phyloP scores from a whole-genome alignment of 176 grass and related monocot species.

The Oryza brachyantha region DNA sequence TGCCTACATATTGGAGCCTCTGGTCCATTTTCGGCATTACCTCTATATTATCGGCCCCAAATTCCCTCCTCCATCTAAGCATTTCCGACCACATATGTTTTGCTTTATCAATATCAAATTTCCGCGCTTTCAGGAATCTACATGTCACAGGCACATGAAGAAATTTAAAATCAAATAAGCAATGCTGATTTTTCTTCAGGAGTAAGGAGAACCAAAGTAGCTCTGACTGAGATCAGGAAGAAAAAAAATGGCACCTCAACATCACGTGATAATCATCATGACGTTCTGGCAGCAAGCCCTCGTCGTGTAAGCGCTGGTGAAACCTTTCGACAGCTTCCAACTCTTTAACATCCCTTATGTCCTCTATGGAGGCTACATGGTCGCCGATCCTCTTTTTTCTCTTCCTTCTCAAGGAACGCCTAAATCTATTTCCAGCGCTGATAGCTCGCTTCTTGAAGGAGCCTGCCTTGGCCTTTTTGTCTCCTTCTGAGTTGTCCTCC shows the following conservation, averaged over 20 bases:
- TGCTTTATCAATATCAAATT: conserved; percentile 85
- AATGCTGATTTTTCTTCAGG: not conserved
- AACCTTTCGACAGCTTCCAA: conserved; percentile 71
- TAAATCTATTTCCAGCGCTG: conserved; percentile 69
- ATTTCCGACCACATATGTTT: conserved; percentile 99
- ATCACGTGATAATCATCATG: conserved; percentile 79
- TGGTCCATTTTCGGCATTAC: conserved; percentile 34
- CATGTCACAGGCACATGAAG: not conserved
- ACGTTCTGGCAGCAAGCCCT: conserved; percentile 64
- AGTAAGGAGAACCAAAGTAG: not conserved
- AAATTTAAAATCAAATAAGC: conserved; percentile 19
- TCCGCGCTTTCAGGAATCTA: conserved; percentile 95
- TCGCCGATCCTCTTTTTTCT: conserved; percentile 53
- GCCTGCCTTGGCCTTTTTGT: conserved; percentile 57
- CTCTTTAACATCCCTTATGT: conserved; percentile 65
- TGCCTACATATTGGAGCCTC: not conserved
- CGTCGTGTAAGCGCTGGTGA: conserved; percentile 46
- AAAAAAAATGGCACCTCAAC: conserved; percentile 56
- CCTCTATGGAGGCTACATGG: conserved; percentile 54
- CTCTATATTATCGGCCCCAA: conserved; percentile 71
- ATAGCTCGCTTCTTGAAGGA: conserved; percentile 80
- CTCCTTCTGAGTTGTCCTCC: conserved; percentile 64
- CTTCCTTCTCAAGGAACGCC: conserved; percentile 65
- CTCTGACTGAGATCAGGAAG: not conserved
- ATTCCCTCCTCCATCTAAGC: conserved; percentile 92